Base-by-base conservation (phyloP, 2,329 filamentous ascomycete genomes). In the Oidium heveae region DNA sequence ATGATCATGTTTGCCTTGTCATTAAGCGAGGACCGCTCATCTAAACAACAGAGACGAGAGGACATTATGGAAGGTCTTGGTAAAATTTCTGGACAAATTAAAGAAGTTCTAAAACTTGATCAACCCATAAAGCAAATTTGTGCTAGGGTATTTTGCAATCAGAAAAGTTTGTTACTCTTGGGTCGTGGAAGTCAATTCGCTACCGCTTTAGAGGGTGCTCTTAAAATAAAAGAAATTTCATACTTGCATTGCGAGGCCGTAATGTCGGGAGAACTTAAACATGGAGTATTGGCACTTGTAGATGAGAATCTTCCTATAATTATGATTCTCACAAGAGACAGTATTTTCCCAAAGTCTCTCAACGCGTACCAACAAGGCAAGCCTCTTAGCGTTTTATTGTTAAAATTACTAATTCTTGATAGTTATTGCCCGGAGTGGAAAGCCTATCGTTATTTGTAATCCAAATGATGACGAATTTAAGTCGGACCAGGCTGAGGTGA, bases 191-290 rank as follows among this genome's bases (percentile, higher is more conserved):
- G 86, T 67, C 91, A 98, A 72, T 94, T 88, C 74, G 88, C 89
- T 57, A 98, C 91, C 63, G 91, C 91, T 55, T 80, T 98, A 22
- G 91, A 98, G 74, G 91, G 86, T 71, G 91, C 91, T 52, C 76
- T 98, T 62, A 98, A 98, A 77, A 98, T 98, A 71, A 98, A 98
- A 79, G 91, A 98, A 73, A 98, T 98, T 65, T 96, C 89, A 18
- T 98, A 98, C 71, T 84, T 98, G 57, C 91, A 98, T 71, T 98
- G 91, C 70, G 91, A 98, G 73, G 91, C 91, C 63, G 91, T 98
- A 74, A 98, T 98, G 91, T 96, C 91, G 60, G 91, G 91, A 70
- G 91, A 98, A 73, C 78, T 98, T 64, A 98, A 98, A 79, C 91
- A 98, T 70, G 91, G 91, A 75, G 91, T 98, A 54, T 74, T 98